Base-by-base conservation (phyloP, 2,329 filamentous ascomycete species). In the Phaeophleospora eucalypticola region DNA sequence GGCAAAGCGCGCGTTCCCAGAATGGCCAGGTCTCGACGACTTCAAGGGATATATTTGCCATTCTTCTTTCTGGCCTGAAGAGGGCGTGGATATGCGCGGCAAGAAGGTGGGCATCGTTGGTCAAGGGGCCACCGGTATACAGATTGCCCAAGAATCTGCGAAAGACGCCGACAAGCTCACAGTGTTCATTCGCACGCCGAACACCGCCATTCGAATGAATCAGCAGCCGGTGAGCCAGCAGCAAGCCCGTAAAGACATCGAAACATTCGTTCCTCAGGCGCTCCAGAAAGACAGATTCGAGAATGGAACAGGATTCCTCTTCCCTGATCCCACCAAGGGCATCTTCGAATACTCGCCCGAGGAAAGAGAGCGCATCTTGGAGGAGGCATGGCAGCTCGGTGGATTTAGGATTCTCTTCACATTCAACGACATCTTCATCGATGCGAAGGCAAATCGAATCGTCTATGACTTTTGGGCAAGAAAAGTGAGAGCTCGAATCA, bases 181-280 rank as follows among this genome's bases (percentile, higher is more conserved):
- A 1, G 78, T 86, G 18, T 84, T 84, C 63, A 81, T 85, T 57
- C 74, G 83, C 14, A 86, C 82, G 0, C 82, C 83, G 0, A 86
- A 85, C 48, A 68, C 83, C 4, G 46, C 46, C 6, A 24, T 49
- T 2, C 50, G 46, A 77, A 79, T 0, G 58, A 85, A 2, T 80
- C 81, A 0, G 81, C 84, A 15, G 2, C 29, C 15, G 24, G 24
- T 41, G 21, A 32, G 21, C 21, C 20, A 2, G 3, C n/a, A 41
- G 24, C 19, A 41, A 27, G 21, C 38, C 7, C 16, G 16, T 6
- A n/a, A 56, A 62, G 7, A 65, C 69, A 69, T 27, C 38, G 16
- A 41, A 18, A 41, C 19, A 10, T n/a, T n/a, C n/a, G 10, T 41
- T 16, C 19, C 20, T 17, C 20, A 41, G 14, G 17, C 12, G 10